Conservation (phyloP, 129 eudicot species). For the Artemisia annua region DNA sequence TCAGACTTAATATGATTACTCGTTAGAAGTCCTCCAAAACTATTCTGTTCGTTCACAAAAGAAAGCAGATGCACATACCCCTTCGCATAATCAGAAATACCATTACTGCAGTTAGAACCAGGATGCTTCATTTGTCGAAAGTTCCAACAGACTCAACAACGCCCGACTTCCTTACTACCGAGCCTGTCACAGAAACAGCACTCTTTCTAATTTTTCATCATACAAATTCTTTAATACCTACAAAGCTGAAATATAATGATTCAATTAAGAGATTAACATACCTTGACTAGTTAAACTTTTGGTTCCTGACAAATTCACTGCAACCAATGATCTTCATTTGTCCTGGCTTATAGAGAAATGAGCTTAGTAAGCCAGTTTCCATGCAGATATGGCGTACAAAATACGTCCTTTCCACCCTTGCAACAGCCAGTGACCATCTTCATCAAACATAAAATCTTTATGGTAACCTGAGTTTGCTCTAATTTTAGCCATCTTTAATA, state of each 20-base stretch:
- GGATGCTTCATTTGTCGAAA: conserved; percentile 19
- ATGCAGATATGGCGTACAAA: conserved; percentile 52
- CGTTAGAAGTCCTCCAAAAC: conserved; percentile 1
- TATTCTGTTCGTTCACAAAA: neutral
- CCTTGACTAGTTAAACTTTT: conserved; percentile 17
- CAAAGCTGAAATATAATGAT: neutral
- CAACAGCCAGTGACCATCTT: conserved; percentile 75
- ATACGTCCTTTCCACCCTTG: conserved; percentile 91
- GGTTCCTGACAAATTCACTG: conserved; percentile 1
- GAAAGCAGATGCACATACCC: conserved; percentile 17
- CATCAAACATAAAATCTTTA: conserved; percentile 73
- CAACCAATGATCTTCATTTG: conserved; percentile 5
- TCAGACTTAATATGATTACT: neutral
- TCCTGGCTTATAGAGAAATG: conserved; percentile 6
- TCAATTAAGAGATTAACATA: conserved; percentile 1
- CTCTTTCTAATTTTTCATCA: neutral
- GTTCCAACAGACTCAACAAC: conserved; percentile 9
- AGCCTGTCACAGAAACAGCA: conserved; percentile 2
- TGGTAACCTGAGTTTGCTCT: conserved; percentile 49
- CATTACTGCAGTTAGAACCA: neutral
- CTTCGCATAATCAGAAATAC: conserved; percentile 1
- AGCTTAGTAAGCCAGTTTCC: conserved; percentile 46
- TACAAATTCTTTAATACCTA: conserved; percentile 6
- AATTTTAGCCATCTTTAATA: conserved; percentile 44
- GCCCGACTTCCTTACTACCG: neutral